phyloP scores from a whole-genome alignment of 371 early-diverging fungal species.

The Syncephalis plumigaleata region DNA sequence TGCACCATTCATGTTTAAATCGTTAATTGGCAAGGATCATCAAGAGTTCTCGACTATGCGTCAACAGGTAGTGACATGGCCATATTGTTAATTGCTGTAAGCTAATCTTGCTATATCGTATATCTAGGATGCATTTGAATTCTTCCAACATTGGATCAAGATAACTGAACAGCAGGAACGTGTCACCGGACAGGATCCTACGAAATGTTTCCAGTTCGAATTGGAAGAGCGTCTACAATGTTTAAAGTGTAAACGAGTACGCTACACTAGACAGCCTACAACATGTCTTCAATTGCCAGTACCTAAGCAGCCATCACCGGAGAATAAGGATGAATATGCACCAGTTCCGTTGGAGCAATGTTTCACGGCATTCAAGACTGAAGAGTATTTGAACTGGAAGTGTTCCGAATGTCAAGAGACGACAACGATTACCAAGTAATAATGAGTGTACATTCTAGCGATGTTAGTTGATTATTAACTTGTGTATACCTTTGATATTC shows the following conservation, averaged over 20 bases:
- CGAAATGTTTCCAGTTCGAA: conserved; percentile 52
- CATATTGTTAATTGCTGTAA: background rate
- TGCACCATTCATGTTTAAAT: conserved; percentile 82
- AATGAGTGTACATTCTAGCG: no score
- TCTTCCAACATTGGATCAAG: conserved; percentile 60
- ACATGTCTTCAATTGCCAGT: conserved; percentile 53
- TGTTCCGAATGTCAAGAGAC: conserved; percentile 63
- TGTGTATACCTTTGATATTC: no score
- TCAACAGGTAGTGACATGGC: conserved; percentile 60
- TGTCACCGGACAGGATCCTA: conserved; percentile 35
- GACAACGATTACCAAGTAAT: conserved; percentile 49
- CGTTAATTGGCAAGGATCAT: conserved; percentile 72
- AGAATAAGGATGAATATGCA: conserved; percentile 22
- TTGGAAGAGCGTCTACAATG: conserved; percentile 78
- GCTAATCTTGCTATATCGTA: no score
- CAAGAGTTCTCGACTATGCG: conserved; percentile 88
- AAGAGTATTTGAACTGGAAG: conserved; percentile 41
- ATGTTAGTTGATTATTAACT: no score
- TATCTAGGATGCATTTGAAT: conserved; percentile 81
- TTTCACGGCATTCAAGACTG: conserved; percentile 34
- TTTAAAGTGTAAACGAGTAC: conserved; percentile 54
- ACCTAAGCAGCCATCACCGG: conserved; percentile 27
- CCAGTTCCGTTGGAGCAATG: conserved; percentile 61
- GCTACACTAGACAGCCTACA: conserved; percentile 44
- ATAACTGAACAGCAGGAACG: conserved; percentile 54